Evolutionary conservation across 1,139 yeast genomes (phyloP), one percentile per base, ranked within the genome.

Genomic region (Kodamaea sp.): DNA sequence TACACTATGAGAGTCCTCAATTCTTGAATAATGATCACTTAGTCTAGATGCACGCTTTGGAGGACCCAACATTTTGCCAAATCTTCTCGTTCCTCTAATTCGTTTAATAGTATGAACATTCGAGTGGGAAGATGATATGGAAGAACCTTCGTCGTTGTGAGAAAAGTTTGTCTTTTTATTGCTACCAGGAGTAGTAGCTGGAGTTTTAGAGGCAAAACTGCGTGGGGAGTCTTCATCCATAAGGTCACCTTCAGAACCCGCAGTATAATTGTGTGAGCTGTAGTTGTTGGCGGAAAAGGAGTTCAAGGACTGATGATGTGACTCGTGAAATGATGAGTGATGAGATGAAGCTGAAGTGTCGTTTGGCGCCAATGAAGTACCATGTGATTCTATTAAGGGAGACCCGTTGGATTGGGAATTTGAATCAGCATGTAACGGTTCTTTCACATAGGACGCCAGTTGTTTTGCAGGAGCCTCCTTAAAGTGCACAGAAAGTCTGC

Each of bases 31-130:
- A 9, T 37, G 38, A 18, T 47, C 55, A 27, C 50, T 44, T n/a
- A 45, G 32, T 28, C 59, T 50, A 7, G 59, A 48, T 3, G 66
- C 66, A 26, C 73, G 48, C 43, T 64, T 58, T 1, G 73, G 73
- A 4, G 70, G 71, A 0, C 75, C 76, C 32, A 70, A 45, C 7
- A 56, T 40, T 40, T 55, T 59, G 5, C 70, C 68, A 37, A 66
- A 63, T 33, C 67, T 44, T 41, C 70, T 48, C 2, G 61, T 50
- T 2, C 70, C 61, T 27, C 63, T 42, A 35, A 51, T 49, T 32
- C 60, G 43, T 43, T 60, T 59, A 11, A 59, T 38, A 11, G 57
- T 42, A 28, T 48, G 53, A n/a, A 44, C 41, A 19, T 42, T 28
- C 7, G 37, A 28, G 4, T 26, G n/a, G n/a, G 29, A 24, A 4